These are phyloP conservation scores for Pseudogymnoascus sp. DNA, from an alignment of 2,329 filamentous ascomycete genomes.

Conservation along the genomic window DNA sequence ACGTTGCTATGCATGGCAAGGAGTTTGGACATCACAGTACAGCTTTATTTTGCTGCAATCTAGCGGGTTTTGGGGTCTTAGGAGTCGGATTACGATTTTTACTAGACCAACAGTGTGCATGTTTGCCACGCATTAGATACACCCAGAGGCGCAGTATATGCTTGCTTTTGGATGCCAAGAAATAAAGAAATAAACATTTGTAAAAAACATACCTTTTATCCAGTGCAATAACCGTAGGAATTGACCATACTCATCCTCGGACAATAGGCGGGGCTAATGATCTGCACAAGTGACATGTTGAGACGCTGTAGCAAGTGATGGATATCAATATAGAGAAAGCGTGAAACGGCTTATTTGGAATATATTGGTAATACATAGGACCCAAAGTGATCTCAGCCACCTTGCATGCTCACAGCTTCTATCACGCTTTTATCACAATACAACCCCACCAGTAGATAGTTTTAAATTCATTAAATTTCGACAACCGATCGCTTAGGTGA, in stretches of 20 bases:
- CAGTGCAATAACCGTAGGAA: not conserved
- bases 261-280: too few relatives aligned
- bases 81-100: not conserved
- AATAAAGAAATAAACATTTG: not conserved
- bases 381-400: too few relatives aligned
- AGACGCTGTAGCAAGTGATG: not conserved
- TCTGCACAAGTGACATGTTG: not conserved
- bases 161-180: not conserved
- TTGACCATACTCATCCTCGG: not conserved
- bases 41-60: not conserved
- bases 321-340: too few relatives aligned
- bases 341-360: too few relatives aligned
- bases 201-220: not conserved
- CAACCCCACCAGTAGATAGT: not conserved
- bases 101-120: not conserved
- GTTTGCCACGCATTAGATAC: slow-evolving; percentile 2
- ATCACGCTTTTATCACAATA: too few relatives aligned
- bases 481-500: not conserved
- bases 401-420: too few relatives aligned
- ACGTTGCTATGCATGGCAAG: not conserved
- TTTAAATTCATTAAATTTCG: slow-evolving; percentile 7
- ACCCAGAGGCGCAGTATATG: not conserved
- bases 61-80: not conserved
- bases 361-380: too few relatives aligned
- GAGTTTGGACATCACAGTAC: not conserved